A percentile compares a stretch with the other conserved stretches of the same genome.
phyloP scores from a whole-genome alignment of 441 rosid species.

The Corymbia calophylla region DNA sequence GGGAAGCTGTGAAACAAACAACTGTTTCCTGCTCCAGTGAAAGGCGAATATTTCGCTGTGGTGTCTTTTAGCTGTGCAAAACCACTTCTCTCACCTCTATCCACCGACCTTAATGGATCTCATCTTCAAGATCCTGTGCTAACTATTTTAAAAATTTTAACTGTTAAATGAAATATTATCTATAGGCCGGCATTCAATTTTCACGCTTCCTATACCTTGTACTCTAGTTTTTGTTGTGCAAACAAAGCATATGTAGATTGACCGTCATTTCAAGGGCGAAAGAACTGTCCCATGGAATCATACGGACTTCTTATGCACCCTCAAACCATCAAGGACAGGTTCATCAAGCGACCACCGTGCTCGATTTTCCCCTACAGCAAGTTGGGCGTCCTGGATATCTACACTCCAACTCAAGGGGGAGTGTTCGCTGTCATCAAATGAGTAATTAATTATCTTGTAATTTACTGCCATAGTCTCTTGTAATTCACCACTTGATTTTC shows the following conservation, averaged over 20 bases:
- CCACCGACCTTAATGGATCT: neutral
- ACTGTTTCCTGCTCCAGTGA: neutral
- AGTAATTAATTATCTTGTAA: neutral
- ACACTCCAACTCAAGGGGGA: neutral
- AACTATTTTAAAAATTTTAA: too few species aligned
- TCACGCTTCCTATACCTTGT: neutral
- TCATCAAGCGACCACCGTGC: neutral
- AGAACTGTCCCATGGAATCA: neutral
- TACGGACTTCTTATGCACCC: neutral
- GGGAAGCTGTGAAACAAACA: rapidly evolving
- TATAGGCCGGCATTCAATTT: neutral
- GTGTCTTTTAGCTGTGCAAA: neutral
- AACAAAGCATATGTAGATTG: neutral
- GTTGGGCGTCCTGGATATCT: neutral
- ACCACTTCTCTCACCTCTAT: neutral
- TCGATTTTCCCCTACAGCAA: neutral
- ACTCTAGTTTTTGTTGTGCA: neutral
- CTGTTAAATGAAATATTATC: too few species aligned
- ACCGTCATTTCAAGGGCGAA: neutral
- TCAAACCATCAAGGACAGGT: neutral
- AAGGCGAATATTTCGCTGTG: neutral
- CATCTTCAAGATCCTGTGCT: neutral
- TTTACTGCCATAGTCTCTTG: neutral
- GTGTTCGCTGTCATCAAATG: neutral
- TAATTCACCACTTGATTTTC: neutral